Percentiles rank a stretch among this genome's conserved stretches.
Evolutionary conservation across 148 eudicot genomes (phyloP).

Genomic region (Nepenthes mirabilis): DNA sequence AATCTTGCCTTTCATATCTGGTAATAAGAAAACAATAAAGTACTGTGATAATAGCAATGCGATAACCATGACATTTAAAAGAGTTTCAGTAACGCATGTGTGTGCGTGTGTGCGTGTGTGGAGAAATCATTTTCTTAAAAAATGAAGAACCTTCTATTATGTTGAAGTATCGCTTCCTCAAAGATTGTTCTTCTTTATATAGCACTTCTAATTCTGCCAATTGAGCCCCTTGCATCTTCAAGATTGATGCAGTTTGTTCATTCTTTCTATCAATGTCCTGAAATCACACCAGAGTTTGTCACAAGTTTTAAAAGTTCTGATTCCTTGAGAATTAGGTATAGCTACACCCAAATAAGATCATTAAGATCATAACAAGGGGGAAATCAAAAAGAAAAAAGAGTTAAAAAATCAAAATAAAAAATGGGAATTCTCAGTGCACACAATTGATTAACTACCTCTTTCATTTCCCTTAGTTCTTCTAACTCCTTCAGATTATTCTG

Average conservation of each 20-base stretch:
- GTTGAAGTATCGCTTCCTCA: conserved; percentile 85
- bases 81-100: neutral
- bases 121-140: neutral
- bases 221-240: conserved; percentile 91
- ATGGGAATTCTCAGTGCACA: neutral
- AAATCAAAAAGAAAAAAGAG: neutral
- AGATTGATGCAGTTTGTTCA: conserved; percentile 86
- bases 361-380: neutral
- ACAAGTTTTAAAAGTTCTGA: neutral
- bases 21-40: neutral
- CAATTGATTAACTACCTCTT: conserved; percentile 38
- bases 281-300: conserved; percentile 1
- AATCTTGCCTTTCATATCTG: conserved; percentile 98
- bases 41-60: neutral
- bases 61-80: neutral
- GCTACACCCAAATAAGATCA: neutral
- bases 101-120: no score
- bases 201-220: conserved; percentile 72
- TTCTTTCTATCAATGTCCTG: conserved; percentile 97
- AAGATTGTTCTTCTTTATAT: conserved; percentile 80
- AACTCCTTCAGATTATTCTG: conserved; percentile 67
- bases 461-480: conserved; percentile 92
- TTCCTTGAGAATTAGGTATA: no score
- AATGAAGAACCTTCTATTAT: conserved; percentile 62
- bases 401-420: neutral